Conservation (phyloP, 768 basidiomycete genomes). For the Daedaleopsis nitida region DNA sequence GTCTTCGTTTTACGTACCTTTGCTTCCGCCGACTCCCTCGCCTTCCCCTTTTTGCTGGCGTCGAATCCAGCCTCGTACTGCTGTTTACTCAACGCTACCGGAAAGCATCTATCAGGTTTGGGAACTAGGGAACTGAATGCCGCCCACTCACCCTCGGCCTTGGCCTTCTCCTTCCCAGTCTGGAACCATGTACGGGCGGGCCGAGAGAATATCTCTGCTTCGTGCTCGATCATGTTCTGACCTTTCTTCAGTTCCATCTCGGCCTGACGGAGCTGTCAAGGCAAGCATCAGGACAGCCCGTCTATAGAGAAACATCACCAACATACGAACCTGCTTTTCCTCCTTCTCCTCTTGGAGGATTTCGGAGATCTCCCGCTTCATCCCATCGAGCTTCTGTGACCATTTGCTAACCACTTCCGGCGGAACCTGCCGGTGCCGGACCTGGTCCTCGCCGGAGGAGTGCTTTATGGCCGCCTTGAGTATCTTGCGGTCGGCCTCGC, state of each 20-base stretch:
- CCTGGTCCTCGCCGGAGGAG: conserved; percentile 72
- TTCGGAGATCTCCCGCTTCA: conserved; percentile 78
- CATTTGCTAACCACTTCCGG: conserved; percentile 72
- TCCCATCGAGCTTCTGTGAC: conserved; percentile 62
- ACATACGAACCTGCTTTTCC: conserved; percentile 75
- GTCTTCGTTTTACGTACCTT: conserved; percentile 26
- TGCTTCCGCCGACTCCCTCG: conserved; percentile 38
- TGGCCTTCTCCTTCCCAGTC: conserved; percentile 76
- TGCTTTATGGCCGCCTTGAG: conserved; percentile 95
- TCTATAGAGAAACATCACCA: conserved; percentile 6
- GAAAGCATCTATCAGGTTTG: not conserved
- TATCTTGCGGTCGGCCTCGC: conserved; percentile 95
- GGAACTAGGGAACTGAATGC: conserved; percentile 4
- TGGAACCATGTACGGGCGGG: conserved; percentile 99
- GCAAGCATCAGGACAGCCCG: conserved; percentile 18
- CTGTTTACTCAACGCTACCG: conserved; percentile 73
- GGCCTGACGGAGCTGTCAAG: conserved; percentile 71
- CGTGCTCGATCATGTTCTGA: conserved; percentile 92
- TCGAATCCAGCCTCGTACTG: conserved; percentile 65
- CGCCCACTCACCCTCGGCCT: conserved; percentile 63
- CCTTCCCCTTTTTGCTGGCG: conserved; percentile 39
- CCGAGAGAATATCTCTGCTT: conserved; percentile 87
- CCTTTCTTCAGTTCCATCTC: conserved; percentile 97
- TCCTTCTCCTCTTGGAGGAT: conserved; percentile 92
- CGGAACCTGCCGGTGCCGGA: conserved; percentile 87